These are phyloP conservation scores for Pseudohalonectria lignicola DNA, from an alignment of 2,329 filamentous ascomycete species.

Conservation along the genomic window DNA sequence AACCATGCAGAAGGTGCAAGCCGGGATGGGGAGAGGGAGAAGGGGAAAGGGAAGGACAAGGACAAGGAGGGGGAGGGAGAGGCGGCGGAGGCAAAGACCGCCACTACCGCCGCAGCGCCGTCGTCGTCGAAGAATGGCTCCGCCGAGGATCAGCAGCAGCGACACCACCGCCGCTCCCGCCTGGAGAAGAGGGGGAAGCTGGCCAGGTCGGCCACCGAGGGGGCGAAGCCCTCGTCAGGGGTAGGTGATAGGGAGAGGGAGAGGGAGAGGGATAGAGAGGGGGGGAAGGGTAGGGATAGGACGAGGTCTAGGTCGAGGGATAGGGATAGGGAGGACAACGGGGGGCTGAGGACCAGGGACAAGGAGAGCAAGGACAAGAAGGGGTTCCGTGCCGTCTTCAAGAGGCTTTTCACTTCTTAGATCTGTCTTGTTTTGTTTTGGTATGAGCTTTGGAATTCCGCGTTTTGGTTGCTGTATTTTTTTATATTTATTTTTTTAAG, in stretches of 20 bases:
- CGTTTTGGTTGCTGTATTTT: no score
- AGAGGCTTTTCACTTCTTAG: conserved; percentile 6
- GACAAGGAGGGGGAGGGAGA: not conserved
- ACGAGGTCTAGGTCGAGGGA: not conserved
- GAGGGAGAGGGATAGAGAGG: not conserved
- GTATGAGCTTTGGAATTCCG: not conserved
- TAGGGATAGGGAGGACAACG: not conserved
- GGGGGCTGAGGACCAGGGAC: not conserved
- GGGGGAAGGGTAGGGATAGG: not conserved
- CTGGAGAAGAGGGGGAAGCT: conserved; percentile 8
- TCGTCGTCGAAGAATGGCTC: not conserved
- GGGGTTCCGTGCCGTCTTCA: conserved; percentile 8
- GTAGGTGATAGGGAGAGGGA: not conserved
- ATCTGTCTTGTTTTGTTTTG: not conserved
- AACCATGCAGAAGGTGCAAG: not conserved
- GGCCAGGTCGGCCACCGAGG: not conserved
- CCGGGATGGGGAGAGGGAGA: not conserved
- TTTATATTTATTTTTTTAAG: no score
- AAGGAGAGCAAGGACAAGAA: conserved; percentile 1
- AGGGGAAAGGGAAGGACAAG: not conserved
- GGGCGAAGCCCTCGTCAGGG: not conserved
- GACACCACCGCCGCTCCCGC: conserved; percentile 10
- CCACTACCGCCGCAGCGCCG: not conserved
- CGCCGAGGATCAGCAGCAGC: not conserved
- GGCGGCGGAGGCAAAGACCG: not conserved